These are phyloP conservation scores for Ambrosiella cleistominuta DNA, from an alignment of 2,329 filamentous ascomycete species.

Conservation along the genomic window DNA sequence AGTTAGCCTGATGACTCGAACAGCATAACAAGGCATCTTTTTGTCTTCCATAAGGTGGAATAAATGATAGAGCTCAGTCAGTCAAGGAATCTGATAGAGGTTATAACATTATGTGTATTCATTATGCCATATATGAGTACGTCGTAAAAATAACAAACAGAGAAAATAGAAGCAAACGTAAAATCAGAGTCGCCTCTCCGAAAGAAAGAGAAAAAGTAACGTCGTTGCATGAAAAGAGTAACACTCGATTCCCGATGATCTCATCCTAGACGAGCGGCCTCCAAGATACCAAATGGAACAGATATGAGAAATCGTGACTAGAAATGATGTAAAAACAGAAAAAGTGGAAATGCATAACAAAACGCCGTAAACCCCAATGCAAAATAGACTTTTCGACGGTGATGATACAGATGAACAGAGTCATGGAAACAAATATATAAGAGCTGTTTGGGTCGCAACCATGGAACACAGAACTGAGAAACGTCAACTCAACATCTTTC, in stretches of 20 bases:
- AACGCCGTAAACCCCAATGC: not conserved
- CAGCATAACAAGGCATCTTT: not conserved
- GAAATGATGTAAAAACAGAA: not conserved
- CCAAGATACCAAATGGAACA: not conserved
- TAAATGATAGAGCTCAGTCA: not conserved
- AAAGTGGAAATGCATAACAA: not conserved
- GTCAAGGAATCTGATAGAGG: not conserved
- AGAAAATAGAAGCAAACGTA: not conserved
- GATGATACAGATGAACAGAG: not conserved
- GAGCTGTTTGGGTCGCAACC: not conserved
- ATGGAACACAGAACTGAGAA: not conserved
- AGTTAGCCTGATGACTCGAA: no score
- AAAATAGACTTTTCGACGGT: not conserved
- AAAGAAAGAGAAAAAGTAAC: not conserved
- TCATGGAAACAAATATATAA: not conserved
- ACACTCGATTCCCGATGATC: not conserved
- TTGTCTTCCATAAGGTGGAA: no score
- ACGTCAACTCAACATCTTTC: constrained; percentile 2
- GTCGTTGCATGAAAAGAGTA: not conserved
- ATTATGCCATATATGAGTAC: not conserved
- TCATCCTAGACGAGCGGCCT: not conserved
- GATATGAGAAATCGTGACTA: not conserved
- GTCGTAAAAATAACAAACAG: not conserved
- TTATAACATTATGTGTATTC: not conserved
- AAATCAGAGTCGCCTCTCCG: not conserved